Evolutionary conservation across 179 eudicot genomes (phyloP), one percentile per base, ranked within the genome.

Genomic region (Pouteria campechiana): DNA sequence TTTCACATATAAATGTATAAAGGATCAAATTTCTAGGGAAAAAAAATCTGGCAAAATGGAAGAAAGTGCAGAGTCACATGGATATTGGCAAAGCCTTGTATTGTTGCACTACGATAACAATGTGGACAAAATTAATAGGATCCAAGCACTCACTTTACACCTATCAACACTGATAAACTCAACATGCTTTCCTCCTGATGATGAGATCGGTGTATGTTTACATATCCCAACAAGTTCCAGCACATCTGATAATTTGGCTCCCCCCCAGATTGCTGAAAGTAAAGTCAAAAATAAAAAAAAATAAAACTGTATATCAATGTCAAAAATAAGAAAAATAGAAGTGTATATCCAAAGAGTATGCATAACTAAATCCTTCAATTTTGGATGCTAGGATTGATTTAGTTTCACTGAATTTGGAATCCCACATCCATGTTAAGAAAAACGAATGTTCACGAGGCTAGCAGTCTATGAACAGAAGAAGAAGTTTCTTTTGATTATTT

Each of bases 211-310:
- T 25, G 95, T 63, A 29, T 53, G 70, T 45, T 85, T 72, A 17
- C 79, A 73, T 51, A 90, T 66, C 42, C 93, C 95, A 60, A 70
- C 54, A 33, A 90, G 84, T 60, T 85, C 90, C 28, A 90, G 93
- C 46, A 90, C 89, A 74, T 90, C 98, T 30, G 95, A 81, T 53
- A 90, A 58, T 69, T 81, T 90, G 25, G 98, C 95, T 30, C 98
- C 95, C 68, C 84, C 65, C 97, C 97, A 89, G 31, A 79, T 70
- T 65, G 93, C 98, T 85, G 81, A 50, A 61, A 46, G 30, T 45
- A 50, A 53, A 37, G 18, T 14, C 9, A 22, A 17, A 16, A 48
- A 11, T 3, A 3, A 28, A 47, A 30, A 5, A 4, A 20, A 19
- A n/a, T 4, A 30, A 12, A 56, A 17, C 25, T 15, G 3, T 32